Conservation (phyloP, 176 grass and related monocot species). For the Canna indica region DNA sequence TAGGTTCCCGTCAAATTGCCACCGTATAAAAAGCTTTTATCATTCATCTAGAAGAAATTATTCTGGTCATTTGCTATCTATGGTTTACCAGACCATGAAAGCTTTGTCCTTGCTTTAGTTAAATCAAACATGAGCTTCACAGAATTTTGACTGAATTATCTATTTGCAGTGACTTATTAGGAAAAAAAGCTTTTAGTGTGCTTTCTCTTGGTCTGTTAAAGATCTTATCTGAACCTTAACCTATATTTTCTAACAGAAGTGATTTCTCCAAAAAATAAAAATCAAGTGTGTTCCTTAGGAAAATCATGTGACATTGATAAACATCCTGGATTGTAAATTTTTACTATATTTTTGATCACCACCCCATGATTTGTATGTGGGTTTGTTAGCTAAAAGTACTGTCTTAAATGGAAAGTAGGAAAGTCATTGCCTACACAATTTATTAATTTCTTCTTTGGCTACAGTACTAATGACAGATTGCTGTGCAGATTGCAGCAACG, state of each 20-base stretch:
- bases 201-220: background rate
- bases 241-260: background rate
- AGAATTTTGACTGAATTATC: background rate
- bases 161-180: background rate
- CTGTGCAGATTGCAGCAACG: conserved; percentile 76
- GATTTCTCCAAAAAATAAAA: background rate
- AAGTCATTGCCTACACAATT: background rate
- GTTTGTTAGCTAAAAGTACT: background rate
- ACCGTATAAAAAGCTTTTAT: too few relatives aligned
- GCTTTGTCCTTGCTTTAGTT: background rate
- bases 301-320: background rate
- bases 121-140: background rate
- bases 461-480: conserved; percentile 18
- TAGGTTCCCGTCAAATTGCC: too few relatives aligned
- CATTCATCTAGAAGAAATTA: too few relatives aligned
- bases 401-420: background rate
- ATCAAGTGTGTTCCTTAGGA: background rate
- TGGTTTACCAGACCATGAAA: too few relatives aligned
- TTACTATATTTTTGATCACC: background rate
- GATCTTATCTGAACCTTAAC: background rate
- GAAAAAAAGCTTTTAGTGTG: background rate
- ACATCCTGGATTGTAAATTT: background rate
- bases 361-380: background rate
- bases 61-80: too few relatives aligned
- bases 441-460: background rate